These are phyloP conservation scores for Aechmea fasciata DNA, from an alignment of 176 grass and related monocot species.

Conservation along the genomic window DNA sequence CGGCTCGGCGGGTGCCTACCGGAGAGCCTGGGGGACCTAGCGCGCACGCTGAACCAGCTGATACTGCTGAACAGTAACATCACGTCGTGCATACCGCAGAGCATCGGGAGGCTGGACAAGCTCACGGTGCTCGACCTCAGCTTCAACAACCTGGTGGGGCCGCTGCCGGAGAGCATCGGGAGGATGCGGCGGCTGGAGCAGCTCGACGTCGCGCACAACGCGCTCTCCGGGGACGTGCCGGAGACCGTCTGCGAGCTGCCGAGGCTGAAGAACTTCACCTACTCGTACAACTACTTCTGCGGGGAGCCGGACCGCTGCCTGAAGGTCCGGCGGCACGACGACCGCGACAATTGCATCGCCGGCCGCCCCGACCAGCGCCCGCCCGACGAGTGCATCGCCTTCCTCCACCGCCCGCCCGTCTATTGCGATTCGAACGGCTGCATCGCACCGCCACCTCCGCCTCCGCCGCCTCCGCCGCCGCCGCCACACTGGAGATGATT, in stretches of 20 bases:
- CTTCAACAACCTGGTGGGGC: slow-evolving; percentile 58
- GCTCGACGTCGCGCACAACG: slow-evolving; percentile 74
- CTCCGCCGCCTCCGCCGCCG: slow-evolving; percentile 24
- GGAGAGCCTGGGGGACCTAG: slow-evolving; percentile 55
- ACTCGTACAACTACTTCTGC: slow-evolving; percentile 78
- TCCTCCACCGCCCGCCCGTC: slow-evolving; percentile 33
- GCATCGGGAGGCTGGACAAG: slow-evolving; percentile 60
- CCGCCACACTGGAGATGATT: slow-evolving; percentile 23
- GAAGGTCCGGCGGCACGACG: slow-evolving; percentile 41
- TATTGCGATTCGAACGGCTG: slow-evolving; percentile 64
- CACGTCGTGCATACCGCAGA: slow-evolving; percentile 79
- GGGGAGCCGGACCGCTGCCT: slow-evolving; percentile 58
- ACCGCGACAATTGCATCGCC: slow-evolving; percentile 73
- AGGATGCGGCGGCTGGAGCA: slow-evolving; percentile 56
- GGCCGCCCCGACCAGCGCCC: slow-evolving; percentile 58
- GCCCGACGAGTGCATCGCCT: slow-evolving; percentile 56
- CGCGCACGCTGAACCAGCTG: slow-evolving; percentile 60
- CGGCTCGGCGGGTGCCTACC: slow-evolving; percentile 59
- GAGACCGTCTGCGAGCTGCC: slow-evolving; percentile 56
- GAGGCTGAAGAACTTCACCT: slow-evolving; percentile 77
- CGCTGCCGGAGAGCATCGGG: slow-evolving; percentile 56
- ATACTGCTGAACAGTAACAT: slow-evolving; percentile 72
- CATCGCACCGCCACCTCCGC: slow-evolving; percentile 18
- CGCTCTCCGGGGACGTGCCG: slow-evolving; percentile 59
- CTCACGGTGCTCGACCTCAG: slow-evolving; percentile 87